Conservation (phyloP, 352 stramenopile genomes). For the Pythium periplocum region DNA sequence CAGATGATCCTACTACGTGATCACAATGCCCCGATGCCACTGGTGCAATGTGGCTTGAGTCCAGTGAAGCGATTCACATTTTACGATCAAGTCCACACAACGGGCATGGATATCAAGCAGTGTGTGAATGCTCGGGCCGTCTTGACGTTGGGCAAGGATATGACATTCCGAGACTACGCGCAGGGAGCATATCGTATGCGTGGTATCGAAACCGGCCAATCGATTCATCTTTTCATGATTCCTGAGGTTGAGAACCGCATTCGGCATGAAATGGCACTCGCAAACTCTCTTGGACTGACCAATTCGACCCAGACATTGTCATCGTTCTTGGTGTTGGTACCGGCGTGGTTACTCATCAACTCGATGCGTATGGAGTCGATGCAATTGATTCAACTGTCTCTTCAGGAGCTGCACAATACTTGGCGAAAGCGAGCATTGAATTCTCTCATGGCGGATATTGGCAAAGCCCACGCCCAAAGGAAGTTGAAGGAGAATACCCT, state of each 20-base stretch:
- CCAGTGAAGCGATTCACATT: constrained; percentile 89
- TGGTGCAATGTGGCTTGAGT: constrained; percentile 86
- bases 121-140: constrained; percentile 84
- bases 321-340: constrained; percentile 75
- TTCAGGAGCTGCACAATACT: constrained; percentile 97
- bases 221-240: constrained; percentile 91
- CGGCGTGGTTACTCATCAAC: constrained; percentile 98
- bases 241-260: constrained; percentile 90
- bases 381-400: constrained; percentile 97
- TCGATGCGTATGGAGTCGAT: constrained; percentile 99
- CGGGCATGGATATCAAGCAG: constrained; percentile 92
- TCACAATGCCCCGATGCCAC: constrained; percentile 91
- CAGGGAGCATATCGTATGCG: constrained; percentile 91
- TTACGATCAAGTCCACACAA: constrained; percentile 94
- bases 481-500: constrained; percentile 23
- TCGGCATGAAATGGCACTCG: constrained; percentile 62
- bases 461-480: constrained; percentile 3
- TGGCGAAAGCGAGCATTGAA: constrained; percentile 94
- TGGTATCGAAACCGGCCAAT: constrained; percentile 87
- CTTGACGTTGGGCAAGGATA: constrained; percentile 93
- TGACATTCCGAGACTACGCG: constrained; percentile 94
- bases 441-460: constrained; percentile 65
- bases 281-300: constrained; percentile 21
- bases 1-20: constrained; percentile 93
- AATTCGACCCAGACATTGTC: constrained; percentile 23